Evolutionary conservation across 2,329 filamentous ascomycete species (phyloP).

Genomic region (Colletotrichum melonis): DNA sequence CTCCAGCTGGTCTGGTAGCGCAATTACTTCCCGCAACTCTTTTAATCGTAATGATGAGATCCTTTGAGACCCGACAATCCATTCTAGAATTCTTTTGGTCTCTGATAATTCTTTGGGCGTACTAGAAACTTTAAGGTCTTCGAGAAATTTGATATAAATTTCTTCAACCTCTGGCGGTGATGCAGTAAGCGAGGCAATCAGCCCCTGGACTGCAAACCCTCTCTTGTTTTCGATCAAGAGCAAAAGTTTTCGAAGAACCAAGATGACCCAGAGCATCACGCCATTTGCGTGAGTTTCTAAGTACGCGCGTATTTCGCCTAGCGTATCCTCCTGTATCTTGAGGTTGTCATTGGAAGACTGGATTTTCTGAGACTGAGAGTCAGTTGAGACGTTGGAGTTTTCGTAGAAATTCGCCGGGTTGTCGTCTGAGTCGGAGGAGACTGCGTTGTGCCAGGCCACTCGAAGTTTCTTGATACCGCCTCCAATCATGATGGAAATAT

Average conservation of each 20-base stretch:
- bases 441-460: neutral
- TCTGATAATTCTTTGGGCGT: neutral
- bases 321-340: neutral
- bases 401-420: neutral
- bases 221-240: neutral
- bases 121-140: neutral
- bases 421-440: neutral
- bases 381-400: neutral
- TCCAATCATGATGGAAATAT: neutral
- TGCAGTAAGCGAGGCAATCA: neutral
- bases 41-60: rapidly evolving
- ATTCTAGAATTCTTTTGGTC: neutral
- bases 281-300: neutral
- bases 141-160: neutral
- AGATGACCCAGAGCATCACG: neutral
- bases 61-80: neutral
- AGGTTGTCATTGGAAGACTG: neutral
- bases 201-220: rapidly evolving
- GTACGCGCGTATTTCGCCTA: neutral
- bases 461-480: neutral
- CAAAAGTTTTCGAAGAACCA: neutral
- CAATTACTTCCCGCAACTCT: neutral
- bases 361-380: neutral
- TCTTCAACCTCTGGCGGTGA: neutral
- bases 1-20: neutral